Conservation (phyloP, 2,329 filamentous ascomycete genomes). For the Xylaria sp. region DNA sequence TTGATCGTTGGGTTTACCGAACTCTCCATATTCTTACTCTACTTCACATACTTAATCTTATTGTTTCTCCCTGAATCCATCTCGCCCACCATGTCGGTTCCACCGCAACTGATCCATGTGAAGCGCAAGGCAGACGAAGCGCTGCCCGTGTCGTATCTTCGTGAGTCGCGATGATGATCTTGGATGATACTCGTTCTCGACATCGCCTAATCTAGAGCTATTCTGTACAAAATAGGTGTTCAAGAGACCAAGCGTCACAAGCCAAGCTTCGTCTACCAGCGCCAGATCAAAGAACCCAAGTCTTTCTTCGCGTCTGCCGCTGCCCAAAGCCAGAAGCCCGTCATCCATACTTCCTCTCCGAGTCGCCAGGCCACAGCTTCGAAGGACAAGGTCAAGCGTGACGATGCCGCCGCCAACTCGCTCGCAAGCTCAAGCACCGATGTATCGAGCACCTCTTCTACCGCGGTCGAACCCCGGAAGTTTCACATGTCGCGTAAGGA, state of each 20-base stretch:
- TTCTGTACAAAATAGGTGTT: constrained; percentile 37
- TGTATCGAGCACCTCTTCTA: constrained; percentile 6
- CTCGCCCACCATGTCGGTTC: constrained; percentile 49
- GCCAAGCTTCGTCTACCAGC: constrained; percentile 53
- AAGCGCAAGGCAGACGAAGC: constrained; percentile 55
- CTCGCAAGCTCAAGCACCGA: background rate
- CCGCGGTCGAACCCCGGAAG: constrained; percentile 39
- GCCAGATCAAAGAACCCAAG: constrained; percentile 37
- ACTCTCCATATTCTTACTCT: background rate
- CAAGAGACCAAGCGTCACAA: constrained; percentile 51
- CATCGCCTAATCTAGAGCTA: constrained; percentile 8
- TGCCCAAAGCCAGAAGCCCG: constrained; percentile 31
- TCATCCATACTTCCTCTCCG: constrained; percentile 46
- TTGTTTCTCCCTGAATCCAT: no score
- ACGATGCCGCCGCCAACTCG: constrained; percentile 6
- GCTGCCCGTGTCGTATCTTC: constrained; percentile 50
- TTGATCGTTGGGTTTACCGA: no score
- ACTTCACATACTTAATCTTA: background rate
- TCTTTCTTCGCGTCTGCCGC: constrained; percentile 24
- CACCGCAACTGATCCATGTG: constrained; percentile 54
- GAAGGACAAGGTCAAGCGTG: constrained; percentile 12
- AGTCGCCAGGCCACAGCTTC: constrained; percentile 31
- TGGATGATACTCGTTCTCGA: constrained; percentile 3
- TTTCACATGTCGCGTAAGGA: constrained; percentile 52
- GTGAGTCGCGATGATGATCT: constrained; percentile 35